Base-by-base conservation (phyloP, 2,329 filamentous ascomycete species). In the Alternaria atra region DNA sequence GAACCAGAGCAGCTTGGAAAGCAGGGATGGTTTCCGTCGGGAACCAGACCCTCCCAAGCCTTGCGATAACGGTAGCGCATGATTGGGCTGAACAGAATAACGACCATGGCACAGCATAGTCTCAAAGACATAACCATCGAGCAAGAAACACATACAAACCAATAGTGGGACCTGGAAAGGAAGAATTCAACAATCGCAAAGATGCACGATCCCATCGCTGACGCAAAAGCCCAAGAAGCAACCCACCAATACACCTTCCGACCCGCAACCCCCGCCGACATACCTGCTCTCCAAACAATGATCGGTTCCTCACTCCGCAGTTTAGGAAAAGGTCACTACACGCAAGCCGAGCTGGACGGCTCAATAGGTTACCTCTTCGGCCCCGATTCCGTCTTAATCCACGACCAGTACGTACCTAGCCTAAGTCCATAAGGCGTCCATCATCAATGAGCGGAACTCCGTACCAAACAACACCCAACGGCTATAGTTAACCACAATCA, bases 341-440 rank as follows among this genome's bases (percentile, higher is more conserved):
- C 70, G 1, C 63, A 71, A 55, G 69, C 74, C 35, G 74, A 77
- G 52, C 71, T 78, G 9, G 75, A 77, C 29, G 76, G 74, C 27
- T 76, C 73, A 12, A 78, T 78, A 55, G 76, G 76, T 13, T 77
- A 66, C 46, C 68, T 78, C 3, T 78, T 78, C 57, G 76, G 75
- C 2, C 74, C 75, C 2, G 76, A 77, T 52, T 76, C 73, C 15
- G 65, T 78, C 8, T 65, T 78, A 4, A 73, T 78, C 32, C 66
- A 67, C 53, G 75, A 72, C 47, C 64, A 71, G 70, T 72, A 50
- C 32, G 46, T 50, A 50, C 32, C 30, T 9, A 48, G 8, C 30
- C 17, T 15, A 48, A 35, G n/a, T 35, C 2, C 2, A 48, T 48
- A 66, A 54, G 52, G 53, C 58, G 53, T 57, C 53, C 56, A 40